Percentiles rank a stretch among this genome's conserved stretches.
phyloP scores from a whole-genome alignment of 1,284 basidiomycete genomes.

The Malassezia yamatoensis region DNA sequence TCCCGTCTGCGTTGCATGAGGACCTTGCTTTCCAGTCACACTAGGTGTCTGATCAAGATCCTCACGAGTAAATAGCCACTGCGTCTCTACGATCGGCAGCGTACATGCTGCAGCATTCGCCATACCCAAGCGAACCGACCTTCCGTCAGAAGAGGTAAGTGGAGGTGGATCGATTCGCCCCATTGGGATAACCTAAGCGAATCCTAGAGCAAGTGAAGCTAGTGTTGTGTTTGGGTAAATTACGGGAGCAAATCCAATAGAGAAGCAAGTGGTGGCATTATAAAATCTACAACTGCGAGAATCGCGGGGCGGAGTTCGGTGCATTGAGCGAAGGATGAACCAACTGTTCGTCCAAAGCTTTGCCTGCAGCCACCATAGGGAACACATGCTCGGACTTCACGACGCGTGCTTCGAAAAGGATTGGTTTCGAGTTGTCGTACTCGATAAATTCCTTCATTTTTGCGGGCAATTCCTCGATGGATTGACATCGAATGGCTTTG shows the following conservation, averaged over 20 bases:
- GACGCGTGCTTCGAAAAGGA: constrained; percentile 81
- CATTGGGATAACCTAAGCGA: too few species aligned
- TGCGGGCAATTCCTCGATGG: constrained; percentile 65
- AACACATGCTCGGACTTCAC: constrained; percentile 84
- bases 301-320: constrained; percentile 9
- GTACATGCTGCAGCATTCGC: constrained; percentile 6
- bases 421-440: constrained; percentile 73
- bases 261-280: neutral
- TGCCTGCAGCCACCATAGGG: constrained; percentile 83
- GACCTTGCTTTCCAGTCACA: neutral
- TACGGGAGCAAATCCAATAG: too few species aligned
- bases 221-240: too few species aligned
- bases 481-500: constrained; percentile 71
- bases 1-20: neutral
- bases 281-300: constrained; percentile 1
- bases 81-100: constrained; percentile 5
- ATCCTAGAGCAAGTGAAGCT: too few species aligned
- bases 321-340: constrained; percentile 23
- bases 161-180: too few species aligned
- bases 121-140: neutral
- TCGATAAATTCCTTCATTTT: constrained; percentile 99
- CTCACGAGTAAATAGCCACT: constrained; percentile 13
- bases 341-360: constrained; percentile 70
- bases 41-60: constrained; percentile 16
- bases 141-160: neutral